A percentile compares a stretch with the other conserved stretches of the same genome.
phyloP scores from a whole-genome alignment of 2,329 filamentous ascomycete species.

The Ceratocystis variospora region DNA sequence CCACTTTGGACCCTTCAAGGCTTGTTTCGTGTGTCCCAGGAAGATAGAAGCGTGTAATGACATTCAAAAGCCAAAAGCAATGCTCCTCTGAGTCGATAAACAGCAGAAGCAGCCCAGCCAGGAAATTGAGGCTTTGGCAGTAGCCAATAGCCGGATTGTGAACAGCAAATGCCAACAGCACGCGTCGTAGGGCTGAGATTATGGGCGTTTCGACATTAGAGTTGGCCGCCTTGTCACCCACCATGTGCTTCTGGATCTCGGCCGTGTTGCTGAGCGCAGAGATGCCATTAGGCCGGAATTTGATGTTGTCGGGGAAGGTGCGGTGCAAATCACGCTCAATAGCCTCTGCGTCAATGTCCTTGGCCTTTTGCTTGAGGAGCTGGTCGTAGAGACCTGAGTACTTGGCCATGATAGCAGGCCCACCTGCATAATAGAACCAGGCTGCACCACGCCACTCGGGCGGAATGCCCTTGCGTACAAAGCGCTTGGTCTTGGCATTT shows the following conservation, averaged over 20 bases:
- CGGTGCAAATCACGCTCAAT: constrained; percentile 89
- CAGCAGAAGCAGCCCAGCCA: constrained; percentile 75
- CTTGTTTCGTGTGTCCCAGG: constrained; percentile 85
- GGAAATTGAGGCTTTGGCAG: constrained; percentile 90
- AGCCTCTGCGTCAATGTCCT: constrained; percentile 65
- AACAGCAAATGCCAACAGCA: constrained; percentile 77
- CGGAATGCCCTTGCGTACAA: constrained; percentile 83
- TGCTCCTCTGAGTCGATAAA: constrained; percentile 85
- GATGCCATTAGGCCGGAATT: constrained; percentile 56
- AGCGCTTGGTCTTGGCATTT: constrained; percentile 73
- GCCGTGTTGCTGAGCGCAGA: constrained; percentile 28
- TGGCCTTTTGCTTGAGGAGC: constrained; percentile 50
- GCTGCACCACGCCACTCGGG: constrained; percentile 89
- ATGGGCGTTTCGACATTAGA: constrained; percentile 34
- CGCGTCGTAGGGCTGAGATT: constrained; percentile 66
- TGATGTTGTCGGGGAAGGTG: constrained; percentile 87
- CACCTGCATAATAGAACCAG: constrained; percentile 93
- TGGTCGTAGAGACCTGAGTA: constrained; percentile 64
- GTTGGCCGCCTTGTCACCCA: constrained; percentile 30
- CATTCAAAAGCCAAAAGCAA: constrained; percentile 81
- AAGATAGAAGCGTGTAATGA: constrained; percentile 76
- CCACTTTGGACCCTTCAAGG: constrained; percentile 82
- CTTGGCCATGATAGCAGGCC: constrained; percentile 62
- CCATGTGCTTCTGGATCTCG: constrained; percentile 27
- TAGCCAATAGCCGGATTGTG: constrained; percentile 89